Conservation (phyloP, 176 grass and related monocot species). For the Oryza meyeriana region DNA sequence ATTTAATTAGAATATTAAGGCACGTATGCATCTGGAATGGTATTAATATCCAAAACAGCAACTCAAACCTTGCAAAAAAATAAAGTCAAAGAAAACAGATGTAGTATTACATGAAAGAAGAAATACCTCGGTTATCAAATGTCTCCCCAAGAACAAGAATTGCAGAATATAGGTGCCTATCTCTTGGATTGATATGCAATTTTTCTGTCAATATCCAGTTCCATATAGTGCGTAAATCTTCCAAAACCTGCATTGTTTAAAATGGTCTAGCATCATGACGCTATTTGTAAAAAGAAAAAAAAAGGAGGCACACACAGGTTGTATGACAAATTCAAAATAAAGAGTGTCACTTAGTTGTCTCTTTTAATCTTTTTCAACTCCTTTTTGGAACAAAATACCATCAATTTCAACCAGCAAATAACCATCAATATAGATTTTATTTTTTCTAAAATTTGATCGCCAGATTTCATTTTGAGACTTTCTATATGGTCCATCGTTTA, state of each 20-base stretch:
- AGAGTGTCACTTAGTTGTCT: not conserved
- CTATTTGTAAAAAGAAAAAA: not conserved
- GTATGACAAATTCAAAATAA: not conserved
- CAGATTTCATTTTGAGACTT: not conserved
- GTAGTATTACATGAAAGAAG: slow-evolving; percentile 22
- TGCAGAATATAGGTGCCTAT: slow-evolving; percentile 72
- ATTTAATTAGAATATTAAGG: not conserved
- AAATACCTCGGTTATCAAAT: slow-evolving; percentile 94
- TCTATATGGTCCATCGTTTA: not conserved
- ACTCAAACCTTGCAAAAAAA: not conserved
- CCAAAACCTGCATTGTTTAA: slow-evolving; percentile 55
- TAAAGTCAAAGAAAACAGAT: not conserved
- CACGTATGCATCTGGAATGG: not conserved
- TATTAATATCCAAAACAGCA: not conserved
- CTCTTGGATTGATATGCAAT: slow-evolving; percentile 70
- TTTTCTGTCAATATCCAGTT: slow-evolving; percentile 90
- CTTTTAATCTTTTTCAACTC: not conserved
- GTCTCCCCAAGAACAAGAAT: slow-evolving; percentile 90
- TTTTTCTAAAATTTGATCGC: not conserved
- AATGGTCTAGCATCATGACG: not conserved
- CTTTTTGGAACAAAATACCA: not conserved
- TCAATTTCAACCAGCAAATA: not conserved
- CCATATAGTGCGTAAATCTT: slow-evolving; percentile 90
- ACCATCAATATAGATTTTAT: not conserved
- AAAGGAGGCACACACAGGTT: not conserved